A percentile compares a stretch with the other conserved stretches of the same genome.
Evolutionary conservation across 2,329 filamentous ascomycete species (phyloP).

Genomic region (Amauroascus verrucosus): DNA sequence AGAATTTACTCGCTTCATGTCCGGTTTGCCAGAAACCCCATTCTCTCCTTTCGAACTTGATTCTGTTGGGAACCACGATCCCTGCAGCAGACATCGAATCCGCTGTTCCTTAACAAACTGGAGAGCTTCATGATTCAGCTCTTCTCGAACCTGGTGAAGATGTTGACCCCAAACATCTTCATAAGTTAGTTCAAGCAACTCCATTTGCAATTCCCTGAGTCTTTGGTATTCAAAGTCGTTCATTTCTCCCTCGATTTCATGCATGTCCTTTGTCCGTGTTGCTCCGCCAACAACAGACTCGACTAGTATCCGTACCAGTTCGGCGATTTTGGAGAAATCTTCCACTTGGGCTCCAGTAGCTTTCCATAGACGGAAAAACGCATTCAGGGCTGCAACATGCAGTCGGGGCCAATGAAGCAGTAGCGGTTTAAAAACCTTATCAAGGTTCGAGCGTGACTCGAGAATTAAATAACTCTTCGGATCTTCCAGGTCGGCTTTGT

Average conservation of each 20-base stretch:
- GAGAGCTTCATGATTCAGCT: constrained; percentile 78
- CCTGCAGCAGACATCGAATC: constrained; percentile 76
- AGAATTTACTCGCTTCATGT: constrained; percentile 28
- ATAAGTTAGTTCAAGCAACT: constrained; percentile 78
- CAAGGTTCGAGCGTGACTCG: constrained; percentile 67
- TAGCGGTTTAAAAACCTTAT: constrained; percentile 75
- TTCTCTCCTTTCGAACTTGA: constrained; percentile 42
- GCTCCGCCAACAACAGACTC: constrained; percentile 83
- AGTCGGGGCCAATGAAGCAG: constrained; percentile 87
- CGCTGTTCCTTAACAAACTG: constrained; percentile 97
- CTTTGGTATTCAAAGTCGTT: constrained; percentile 68
- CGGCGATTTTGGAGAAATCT: constrained; percentile 88
- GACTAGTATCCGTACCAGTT: constrained; percentile 78
- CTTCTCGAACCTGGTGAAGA: constrained; percentile 78
- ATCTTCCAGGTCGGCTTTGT: constrained; percentile 71
- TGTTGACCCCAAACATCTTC: constrained; percentile 92
- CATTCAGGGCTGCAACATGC: constrained; percentile 73
- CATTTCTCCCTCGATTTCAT: constrained; percentile 82
- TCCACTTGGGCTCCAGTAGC: constrained; percentile 70
- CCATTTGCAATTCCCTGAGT: constrained; percentile 83
- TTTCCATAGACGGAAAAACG: constrained; percentile 90
- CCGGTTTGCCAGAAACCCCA: constrained; percentile 36
- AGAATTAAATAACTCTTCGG: constrained; percentile 62
- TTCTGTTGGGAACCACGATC: constrained; percentile 67
- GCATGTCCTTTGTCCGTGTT: constrained; percentile 67